Evolutionary conservation across 768 basidiomycete species (phyloP), one percentile per base, ranked within the genome.

Genomic region (Rhodocollybia butyracea): DNA sequence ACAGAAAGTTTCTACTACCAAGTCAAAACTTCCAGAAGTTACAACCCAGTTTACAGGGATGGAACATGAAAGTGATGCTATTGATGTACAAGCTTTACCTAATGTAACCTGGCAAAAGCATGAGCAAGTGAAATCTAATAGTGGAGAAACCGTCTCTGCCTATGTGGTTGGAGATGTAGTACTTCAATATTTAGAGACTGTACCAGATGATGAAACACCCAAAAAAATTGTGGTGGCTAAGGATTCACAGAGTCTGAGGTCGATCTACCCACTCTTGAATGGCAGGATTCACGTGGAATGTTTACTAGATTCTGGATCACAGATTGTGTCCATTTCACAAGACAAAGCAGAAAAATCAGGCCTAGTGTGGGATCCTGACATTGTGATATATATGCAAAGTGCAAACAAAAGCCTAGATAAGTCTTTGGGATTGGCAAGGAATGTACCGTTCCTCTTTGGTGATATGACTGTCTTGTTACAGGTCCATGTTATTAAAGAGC

Each of bases 281-380:
- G 57, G 60, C 17, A 52, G 45, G 3, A 50, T 47, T 3, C 17
- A 61, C 2, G 56, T 68, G 4, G 60, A 70, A 42, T 57, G 55
- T 40, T 57, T 70, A 5, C 31, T 67, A 0, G 66, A 71, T 39
- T 36, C 58, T 1, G 66, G 70, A 6, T 66, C 62, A 1, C 59
- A 66, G 29, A 62, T 70, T 19, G 56, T 70, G 8, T 57, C 62
- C 0, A 67, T 69, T 59, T 62, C 61, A 0, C 48, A 65, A 24
- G 62, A 60, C 4, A 50, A 66, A 8, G 61, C 60, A 24, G 24
- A 62, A 6, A 41, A 52, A 5, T 51, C 68, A 0, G 58, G 56
- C 0, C 19, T 67, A 10, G 8, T 41, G 3, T 63, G 61, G 40
- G 61, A 70, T 34, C 62, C 62, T 0, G 56, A 54, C 7, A 56